These are phyloP conservation scores for Rhodomyrtus psidioides DNA, from an alignment of 441 rosid species.

Conservation along the genomic window DNA sequence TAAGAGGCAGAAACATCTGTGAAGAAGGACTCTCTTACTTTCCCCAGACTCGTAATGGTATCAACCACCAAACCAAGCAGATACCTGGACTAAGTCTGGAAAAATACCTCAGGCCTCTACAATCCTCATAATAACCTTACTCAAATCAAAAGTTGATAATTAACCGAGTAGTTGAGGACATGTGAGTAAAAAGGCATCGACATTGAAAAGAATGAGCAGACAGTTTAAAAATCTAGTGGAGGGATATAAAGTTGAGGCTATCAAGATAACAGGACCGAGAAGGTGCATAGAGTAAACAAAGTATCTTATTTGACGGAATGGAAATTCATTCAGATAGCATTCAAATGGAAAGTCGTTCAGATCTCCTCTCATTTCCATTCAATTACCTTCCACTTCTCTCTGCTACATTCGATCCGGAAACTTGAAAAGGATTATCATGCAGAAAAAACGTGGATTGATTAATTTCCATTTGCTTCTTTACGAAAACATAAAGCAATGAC, in stretches of 20 bases:
- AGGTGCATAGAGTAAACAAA: background rate
- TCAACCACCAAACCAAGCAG: constrained; percentile 33
- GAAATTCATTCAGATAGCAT: background rate
- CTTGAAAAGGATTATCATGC: background rate
- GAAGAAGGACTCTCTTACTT: constrained; percentile 53
- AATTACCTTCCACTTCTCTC: background rate
- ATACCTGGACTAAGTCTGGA: constrained; percentile 74
- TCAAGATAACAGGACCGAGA: background rate
- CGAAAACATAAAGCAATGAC: background rate
- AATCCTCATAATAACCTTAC: constrained; percentile 20
- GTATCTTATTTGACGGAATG: background rate
- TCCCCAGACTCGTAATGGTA: constrained; percentile 77
- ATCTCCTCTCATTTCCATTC: background rate
- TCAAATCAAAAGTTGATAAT: constrained; percentile 15
- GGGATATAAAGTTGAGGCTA: background rate
- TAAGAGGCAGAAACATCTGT: constrained; percentile 24
- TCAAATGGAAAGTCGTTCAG: background rate
- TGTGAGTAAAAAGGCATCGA: background rate
- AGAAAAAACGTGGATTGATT: background rate
- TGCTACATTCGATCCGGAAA: background rate
- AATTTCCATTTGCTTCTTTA: background rate
- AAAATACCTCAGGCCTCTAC: background rate
- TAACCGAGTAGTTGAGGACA: constrained; percentile 16
- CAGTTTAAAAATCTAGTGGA: background rate
- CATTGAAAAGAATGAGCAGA: background rate